A percentile compares a stretch with the other conserved stretches of the same genome.
Conservation (phyloP, 345 rosid species). For the Salix purpurea region DNA sequence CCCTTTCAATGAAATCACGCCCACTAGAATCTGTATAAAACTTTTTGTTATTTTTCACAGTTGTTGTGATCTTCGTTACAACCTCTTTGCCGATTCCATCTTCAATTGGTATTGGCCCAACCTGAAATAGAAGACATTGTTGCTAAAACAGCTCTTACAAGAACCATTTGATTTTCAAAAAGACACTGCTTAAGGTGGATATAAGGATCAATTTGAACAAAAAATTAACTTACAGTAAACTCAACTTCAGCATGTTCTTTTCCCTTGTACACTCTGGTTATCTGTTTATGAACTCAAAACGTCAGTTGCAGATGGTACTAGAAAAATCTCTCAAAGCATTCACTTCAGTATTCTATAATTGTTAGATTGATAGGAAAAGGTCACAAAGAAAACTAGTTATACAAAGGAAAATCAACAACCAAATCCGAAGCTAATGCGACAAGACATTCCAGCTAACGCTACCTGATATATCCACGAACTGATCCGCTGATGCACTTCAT, state of each 20-base stretch:
- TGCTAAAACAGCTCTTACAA: not conserved
- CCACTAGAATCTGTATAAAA: constrained; percentile 93
- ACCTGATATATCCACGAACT: constrained; percentile 94
- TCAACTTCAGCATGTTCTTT: constrained; percentile 88
- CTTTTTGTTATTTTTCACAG: constrained; percentile 63
- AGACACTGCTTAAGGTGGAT: not conserved
- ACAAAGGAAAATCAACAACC: not conserved
- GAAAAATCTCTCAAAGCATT: not conserved
- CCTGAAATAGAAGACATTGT: constrained; percentile 32
- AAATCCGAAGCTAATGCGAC: not conserved
- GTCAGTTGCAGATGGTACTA: constrained; percentile 9
- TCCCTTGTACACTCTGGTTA: constrained; percentile 82
- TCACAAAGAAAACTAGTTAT: not conserved
- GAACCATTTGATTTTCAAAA: not conserved
- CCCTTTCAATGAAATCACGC: constrained; percentile 89
- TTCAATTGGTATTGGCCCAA: constrained; percentile 83
- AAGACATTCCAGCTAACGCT: not conserved
- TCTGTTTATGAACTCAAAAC: constrained; percentile 34
- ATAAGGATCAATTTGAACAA: not conserved
- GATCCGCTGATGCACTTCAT: constrained; percentile 74
- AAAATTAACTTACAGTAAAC: constrained; percentile 63
- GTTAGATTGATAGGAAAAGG: no score
- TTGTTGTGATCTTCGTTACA: constrained; percentile 59
- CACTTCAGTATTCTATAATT: not conserved
- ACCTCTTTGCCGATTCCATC: constrained; percentile 92